Conservation (phyloP, 305 asterid genomes). For the Rubia balearica region DNA sequence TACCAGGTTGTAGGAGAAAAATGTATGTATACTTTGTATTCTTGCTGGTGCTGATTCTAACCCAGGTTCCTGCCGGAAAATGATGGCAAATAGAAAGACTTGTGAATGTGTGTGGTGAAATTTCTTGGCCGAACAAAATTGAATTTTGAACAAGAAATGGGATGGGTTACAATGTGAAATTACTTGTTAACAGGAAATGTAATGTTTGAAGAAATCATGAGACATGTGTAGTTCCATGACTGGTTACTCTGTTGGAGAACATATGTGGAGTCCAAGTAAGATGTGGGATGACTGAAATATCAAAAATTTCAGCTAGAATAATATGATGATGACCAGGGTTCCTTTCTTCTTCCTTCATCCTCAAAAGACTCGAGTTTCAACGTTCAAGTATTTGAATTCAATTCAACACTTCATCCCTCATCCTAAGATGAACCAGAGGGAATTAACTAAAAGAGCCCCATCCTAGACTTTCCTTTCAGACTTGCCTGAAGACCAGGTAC, state of each 20-base stretch:
- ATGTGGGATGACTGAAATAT: background rate
- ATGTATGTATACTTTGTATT: too few relatives aligned
- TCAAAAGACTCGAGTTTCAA: background rate
- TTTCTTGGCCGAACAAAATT: background rate
- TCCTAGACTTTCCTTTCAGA: background rate
- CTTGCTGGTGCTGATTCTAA: too few relatives aligned
- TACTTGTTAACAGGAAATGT: too few relatives aligned
- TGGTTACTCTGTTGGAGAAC: background rate
- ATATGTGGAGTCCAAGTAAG: background rate
- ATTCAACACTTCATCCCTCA: slow-evolving; percentile 1
- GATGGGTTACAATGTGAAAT: background rate
- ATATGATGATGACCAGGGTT: background rate
- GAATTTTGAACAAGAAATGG: background rate
- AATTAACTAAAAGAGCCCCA: background rate
- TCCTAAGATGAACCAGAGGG: background rate
- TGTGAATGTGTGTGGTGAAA: background rate
- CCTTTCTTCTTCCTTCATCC: background rate
- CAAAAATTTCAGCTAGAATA: slow-evolving; percentile 1
- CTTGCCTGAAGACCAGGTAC: background rate
- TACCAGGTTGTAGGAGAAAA: too few relatives aligned
- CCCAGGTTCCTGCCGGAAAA: background rate
- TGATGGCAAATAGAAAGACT: background rate
- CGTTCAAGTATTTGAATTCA: background rate
- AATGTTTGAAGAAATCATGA: too few relatives aligned
- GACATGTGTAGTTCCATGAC: background rate